A percentile compares a stretch with the other conserved stretches of the same genome.
phyloP scores from a whole-genome alignment of 2,329 filamentous ascomycete species.

The Penicillium sp. region DNA sequence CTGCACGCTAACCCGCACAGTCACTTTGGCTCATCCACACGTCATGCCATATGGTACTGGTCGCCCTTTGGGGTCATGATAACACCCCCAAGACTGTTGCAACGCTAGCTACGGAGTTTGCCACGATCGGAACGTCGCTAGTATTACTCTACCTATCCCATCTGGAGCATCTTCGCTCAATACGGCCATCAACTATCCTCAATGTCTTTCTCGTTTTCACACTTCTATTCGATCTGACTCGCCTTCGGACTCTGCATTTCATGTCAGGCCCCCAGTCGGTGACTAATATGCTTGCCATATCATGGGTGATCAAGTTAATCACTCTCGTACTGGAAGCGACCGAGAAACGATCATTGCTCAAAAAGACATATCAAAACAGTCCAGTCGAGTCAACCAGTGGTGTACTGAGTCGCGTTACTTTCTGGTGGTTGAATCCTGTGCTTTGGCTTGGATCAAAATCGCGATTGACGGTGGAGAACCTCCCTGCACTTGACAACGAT shows the following conservation, averaged over 20 bases:
- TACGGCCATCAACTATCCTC: slow-evolving; percentile 21
- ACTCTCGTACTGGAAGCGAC: slow-evolving; percentile 46
- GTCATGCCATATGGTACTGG: slow-evolving; percentile 11
- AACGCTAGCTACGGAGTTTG: slow-evolving; percentile 12
- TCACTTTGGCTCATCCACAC: slow-evolving; percentile 14
- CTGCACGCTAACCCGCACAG: background rate
- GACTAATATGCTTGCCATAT: slow-evolving; percentile 8
- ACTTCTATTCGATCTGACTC: slow-evolving; percentile 16
- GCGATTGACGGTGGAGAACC: slow-evolving; percentile 42
- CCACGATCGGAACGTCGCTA: slow-evolving; percentile 5
- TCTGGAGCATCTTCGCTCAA: slow-evolving; percentile 20
- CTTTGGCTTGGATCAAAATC: slow-evolving; percentile 32
- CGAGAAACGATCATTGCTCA: slow-evolving; percentile 39
- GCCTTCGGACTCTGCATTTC: slow-evolving; percentile 21
- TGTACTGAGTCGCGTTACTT: slow-evolving; percentile 30
- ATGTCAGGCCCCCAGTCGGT: slow-evolving; percentile 12
- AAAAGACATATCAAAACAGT: slow-evolving; percentile 9
- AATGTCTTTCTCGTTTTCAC: slow-evolving; percentile 13
- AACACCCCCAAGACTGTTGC: slow-evolving; percentile 13
- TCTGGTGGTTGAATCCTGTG: slow-evolving; percentile 42
- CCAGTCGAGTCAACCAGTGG: slow-evolving; percentile 26
- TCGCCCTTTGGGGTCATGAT: slow-evolving; percentile 15
- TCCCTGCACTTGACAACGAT: slow-evolving; percentile 42
- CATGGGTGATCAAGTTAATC: slow-evolving; percentile 39
- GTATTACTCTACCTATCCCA: slow-evolving; percentile 17